A percentile compares a stretch with the other conserved stretches of the same genome.
These are phyloP conservation scores for Pythium brassicae DNA, from an alignment of 352 stramenopile species.

Conservation along the genomic window DNA sequence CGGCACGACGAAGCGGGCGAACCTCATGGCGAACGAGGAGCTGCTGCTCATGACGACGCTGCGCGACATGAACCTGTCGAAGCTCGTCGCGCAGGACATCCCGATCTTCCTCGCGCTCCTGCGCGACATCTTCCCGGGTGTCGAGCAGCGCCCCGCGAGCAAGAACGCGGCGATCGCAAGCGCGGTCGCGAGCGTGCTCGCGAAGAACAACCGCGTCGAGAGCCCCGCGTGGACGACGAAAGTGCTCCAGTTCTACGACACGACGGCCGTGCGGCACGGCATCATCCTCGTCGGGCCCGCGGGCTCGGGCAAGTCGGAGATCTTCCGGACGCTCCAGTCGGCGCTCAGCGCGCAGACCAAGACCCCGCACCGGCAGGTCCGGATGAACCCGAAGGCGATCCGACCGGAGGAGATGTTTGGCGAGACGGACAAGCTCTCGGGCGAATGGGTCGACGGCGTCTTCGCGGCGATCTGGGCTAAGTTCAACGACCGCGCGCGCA, in stretches of 20 bases:
- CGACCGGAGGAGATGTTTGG: conserved; percentile 79
- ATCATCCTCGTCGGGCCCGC: conserved; percentile 89
- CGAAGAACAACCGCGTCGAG: conserved; percentile 60
- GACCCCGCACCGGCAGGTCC: conserved; percentile 68
- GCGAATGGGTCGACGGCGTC: conserved; percentile 69
- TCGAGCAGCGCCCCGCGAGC: conserved; percentile 36
- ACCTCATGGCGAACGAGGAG: conserved; percentile 90
- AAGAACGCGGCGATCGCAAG: conserved; percentile 72
- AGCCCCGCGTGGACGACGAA: conserved; percentile 81
- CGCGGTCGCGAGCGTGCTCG: conserved; percentile 66
- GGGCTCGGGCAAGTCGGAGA: conserved; percentile 74
- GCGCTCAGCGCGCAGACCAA: conserved; percentile 52
- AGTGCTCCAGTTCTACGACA: conserved; percentile 92
- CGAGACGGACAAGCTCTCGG: conserved; percentile 71
- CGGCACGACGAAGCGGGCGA: conserved; percentile 93
- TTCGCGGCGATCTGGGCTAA: conserved; percentile 87
- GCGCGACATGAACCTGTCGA: conserved; percentile 92
- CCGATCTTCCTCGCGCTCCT: conserved; percentile 91
- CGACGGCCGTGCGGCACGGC: conserved; percentile 89
- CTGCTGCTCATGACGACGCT: conserved; percentile 95
- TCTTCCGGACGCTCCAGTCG: conserved; percentile 63
- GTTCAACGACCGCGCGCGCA: conserved; percentile 79
- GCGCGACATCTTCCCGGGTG: conserved; percentile 81
- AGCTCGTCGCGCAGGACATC: conserved; percentile 90
- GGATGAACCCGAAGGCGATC: conserved; percentile 83